phyloP scores from a whole-genome alignment of 2,329 filamentous ascomycete genomes.

The Boeremia exigua region DNA sequence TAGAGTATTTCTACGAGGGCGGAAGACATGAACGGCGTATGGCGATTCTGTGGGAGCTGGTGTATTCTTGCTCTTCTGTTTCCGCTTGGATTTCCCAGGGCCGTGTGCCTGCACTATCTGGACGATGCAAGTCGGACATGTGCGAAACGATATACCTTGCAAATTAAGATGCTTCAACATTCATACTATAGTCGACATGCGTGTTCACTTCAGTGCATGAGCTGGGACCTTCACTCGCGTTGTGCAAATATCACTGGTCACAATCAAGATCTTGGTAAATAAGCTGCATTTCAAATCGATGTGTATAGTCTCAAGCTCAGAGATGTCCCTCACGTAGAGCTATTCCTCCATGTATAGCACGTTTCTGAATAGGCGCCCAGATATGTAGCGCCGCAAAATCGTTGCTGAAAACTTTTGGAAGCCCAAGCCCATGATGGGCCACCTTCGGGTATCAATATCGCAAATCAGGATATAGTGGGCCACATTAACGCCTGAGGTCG shows the following conservation, averaged over 20 bases:
- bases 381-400: background rate
- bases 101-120: background rate
- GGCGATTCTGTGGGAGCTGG: constrained; percentile 24
- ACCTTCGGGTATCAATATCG: constrained; percentile 19
- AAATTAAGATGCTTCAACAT: constrained; percentile 16
- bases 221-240: background rate
- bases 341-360: background rate
- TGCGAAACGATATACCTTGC: constrained; percentile 24
- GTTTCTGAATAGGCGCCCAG: background rate
- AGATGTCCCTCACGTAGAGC: background rate
- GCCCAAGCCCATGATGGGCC: constrained; percentile 6
- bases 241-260: background rate
- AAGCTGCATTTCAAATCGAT: background rate
- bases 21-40: constrained; percentile 22
- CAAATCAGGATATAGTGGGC: constrained; percentile 13
- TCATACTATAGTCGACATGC: background rate
- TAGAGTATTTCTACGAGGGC: background rate
- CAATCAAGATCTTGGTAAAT: background rate
- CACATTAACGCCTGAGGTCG: constrained; percentile 12
- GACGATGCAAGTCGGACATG: background rate
- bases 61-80: constrained; percentile 10
- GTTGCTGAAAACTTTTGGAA: constrained; percentile 13
- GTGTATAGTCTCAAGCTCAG: background rate
- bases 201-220: background rate
- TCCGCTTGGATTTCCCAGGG: constrained; percentile 11